These are phyloP conservation scores for Solanum microdontum DNA, from an alignment of 257 asterid species.

Conservation along the genomic window DNA sequence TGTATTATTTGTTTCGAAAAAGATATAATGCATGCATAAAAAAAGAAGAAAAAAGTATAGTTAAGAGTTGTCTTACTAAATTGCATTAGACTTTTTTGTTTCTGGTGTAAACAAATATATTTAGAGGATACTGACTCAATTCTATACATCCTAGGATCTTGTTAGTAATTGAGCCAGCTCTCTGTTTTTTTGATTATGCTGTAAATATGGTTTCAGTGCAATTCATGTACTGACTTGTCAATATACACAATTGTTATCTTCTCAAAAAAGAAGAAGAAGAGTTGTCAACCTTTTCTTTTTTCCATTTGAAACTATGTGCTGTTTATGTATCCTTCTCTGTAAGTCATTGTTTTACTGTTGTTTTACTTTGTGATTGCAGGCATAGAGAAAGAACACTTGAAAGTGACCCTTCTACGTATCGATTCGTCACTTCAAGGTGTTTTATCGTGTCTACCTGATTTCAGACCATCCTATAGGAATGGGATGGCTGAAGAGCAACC, in stretches of 20 bases:
- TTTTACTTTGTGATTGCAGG: constrained; percentile 45
- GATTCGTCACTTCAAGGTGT: constrained; percentile 96
- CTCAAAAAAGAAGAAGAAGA: background rate
- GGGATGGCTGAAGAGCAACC: constrained; percentile 60
- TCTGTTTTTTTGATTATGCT: background rate
- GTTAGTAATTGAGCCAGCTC: background rate
- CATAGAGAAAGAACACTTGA: constrained; percentile 92
- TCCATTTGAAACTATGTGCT: background rate
- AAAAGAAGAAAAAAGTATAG: background rate
- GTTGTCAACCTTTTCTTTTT: background rate
- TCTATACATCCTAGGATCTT: background rate
- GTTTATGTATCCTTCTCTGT: background rate
- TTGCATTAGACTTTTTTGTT: background rate
- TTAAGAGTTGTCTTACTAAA: background rate
- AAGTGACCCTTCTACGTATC: constrained; percentile 96
- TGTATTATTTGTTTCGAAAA: background rate
- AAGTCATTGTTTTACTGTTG: constrained; percentile 8
- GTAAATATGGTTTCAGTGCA: background rate
- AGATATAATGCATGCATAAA: background rate
- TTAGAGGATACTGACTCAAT: background rate
- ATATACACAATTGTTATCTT: background rate
- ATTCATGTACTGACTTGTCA: background rate
- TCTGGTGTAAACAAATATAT: background rate
- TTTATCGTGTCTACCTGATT: constrained; percentile 96
- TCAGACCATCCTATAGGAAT: constrained; percentile 63